A percentile compares a stretch with the other conserved stretches of the same genome.
Evolutionary conservation across 148 eudicot species (phyloP).

Genomic region (Silene uniflora): DNA sequence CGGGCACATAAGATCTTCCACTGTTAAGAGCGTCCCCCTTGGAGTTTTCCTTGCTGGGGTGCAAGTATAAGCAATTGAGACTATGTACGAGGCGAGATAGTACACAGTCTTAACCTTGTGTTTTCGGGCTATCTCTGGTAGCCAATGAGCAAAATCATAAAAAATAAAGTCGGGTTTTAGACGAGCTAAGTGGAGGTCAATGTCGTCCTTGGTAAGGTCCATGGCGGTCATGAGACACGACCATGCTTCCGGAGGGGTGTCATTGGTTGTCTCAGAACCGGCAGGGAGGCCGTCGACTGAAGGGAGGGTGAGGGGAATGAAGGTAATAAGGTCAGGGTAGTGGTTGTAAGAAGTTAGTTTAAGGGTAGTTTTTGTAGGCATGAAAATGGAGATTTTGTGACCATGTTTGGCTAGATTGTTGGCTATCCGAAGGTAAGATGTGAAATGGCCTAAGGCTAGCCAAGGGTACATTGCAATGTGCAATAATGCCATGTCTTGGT

Average conservation of each 20-base stretch:
- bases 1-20: not conserved
- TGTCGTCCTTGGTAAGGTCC: slow-evolving; percentile 18
- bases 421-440: slow-evolving; percentile 12
- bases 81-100: not conserved
- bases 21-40: not conserved
- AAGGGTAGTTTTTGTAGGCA: slow-evolving; percentile 17
- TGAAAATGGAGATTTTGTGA: slow-evolving; percentile 17
- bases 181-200: not conserved
- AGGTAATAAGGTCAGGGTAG: slow-evolving; percentile 22
- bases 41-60: not conserved
- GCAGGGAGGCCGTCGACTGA: slow-evolving; percentile 21
- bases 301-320: slow-evolving; percentile 20
- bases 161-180: slow-evolving; percentile 23
- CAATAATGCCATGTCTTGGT: not conserved
- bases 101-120: slow-evolving; percentile 6
- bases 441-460: slow-evolving; percentile 26
- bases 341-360: slow-evolving; percentile 16
- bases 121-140: slow-evolving; percentile 11
- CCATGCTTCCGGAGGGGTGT: slow-evolving; percentile 5
- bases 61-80: not conserved
- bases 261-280: slow-evolving; percentile 17
- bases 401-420: slow-evolving; percentile 26
- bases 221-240: slow-evolving; percentile 16
- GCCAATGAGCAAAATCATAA: slow-evolving; percentile 25
- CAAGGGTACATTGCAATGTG: slow-evolving; percentile 31